These are phyloP conservation scores for Aspergillus pseudoglaucus DNA, from an alignment of 2,329 filamentous ascomycete genomes.

Conservation along the genomic window DNA sequence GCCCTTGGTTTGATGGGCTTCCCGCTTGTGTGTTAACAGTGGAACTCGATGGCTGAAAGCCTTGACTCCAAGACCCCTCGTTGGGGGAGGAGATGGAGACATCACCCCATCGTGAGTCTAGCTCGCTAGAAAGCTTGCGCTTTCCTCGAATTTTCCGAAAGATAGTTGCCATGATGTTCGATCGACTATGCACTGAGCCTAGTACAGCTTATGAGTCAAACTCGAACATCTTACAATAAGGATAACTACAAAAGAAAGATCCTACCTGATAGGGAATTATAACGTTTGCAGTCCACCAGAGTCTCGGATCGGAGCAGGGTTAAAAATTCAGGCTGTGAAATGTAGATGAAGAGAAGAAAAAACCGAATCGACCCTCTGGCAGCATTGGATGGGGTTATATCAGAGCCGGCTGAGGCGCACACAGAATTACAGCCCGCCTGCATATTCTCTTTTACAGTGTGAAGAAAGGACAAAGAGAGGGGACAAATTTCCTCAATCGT, in stretches of 20 bases:
- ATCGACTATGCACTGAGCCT: constrained; percentile 16
- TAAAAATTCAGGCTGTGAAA: not conserved
- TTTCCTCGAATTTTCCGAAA: constrained; percentile 28
- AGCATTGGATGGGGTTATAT: constrained; percentile 20
- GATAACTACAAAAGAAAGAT: not conserved
- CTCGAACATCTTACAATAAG: not conserved
- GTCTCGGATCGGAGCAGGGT: too few relatives aligned
- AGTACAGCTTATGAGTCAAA: not conserved
- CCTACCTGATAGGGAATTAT: not conserved
- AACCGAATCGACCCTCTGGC: constrained; percentile 5
- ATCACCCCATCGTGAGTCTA: constrained; percentile 38
- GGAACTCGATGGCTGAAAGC: constrained; percentile 20
- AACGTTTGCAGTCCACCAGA: too few relatives aligned
- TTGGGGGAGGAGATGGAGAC: constrained; percentile 34
- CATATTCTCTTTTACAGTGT: not conserved
- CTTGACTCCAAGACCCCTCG: constrained; percentile 38
- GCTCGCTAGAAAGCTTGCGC: constrained; percentile 28
- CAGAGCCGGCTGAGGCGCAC: constrained; percentile 7
- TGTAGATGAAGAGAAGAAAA: constrained; percentile 5
- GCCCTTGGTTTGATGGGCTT: constrained; percentile 7
- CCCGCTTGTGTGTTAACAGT: constrained; percentile 8
- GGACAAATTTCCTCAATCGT: constrained; percentile 6
- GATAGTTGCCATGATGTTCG: constrained; percentile 23
- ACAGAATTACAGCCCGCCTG: not conserved
- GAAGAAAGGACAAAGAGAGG: constrained; percentile 5